phyloP scores from a whole-genome alignment of 768 basidiomycete species.

The Panellus pusillus region DNA sequence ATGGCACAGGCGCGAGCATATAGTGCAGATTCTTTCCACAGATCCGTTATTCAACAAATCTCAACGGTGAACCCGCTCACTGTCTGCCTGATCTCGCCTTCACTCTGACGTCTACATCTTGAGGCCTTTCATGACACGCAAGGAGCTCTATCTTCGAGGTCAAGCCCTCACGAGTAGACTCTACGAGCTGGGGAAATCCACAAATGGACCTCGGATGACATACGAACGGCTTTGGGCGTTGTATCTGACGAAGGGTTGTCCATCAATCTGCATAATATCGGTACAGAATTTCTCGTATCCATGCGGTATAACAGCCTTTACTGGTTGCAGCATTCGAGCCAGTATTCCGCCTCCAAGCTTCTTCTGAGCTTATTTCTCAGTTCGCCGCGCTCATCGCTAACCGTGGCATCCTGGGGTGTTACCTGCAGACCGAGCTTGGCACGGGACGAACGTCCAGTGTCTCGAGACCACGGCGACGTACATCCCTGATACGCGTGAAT shows the following conservation, averaged over 20 bases:
- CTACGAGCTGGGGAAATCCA: conserved; percentile 58
- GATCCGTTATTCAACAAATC: conserved; percentile 66
- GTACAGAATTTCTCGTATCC: background rate
- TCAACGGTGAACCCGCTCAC: conserved; percentile 38
- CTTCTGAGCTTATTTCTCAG: conserved; percentile 49
- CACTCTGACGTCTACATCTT: background rate
- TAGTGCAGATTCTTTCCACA: conserved; percentile 46
- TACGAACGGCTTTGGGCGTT: conserved; percentile 42
- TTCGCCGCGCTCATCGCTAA: conserved; percentile 50
- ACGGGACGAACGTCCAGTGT: conserved; percentile 67
- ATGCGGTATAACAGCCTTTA: conserved; percentile 17
- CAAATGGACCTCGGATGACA: conserved; percentile 53
- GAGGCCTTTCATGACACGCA: conserved; percentile 59
- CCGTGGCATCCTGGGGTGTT: conserved; percentile 68
- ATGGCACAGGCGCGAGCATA: conserved; percentile 49
- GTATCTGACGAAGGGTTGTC: conserved; percentile 53
- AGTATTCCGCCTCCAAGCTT: conserved; percentile 63
- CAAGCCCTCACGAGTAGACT: conserved; percentile 56
- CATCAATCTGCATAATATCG: conserved; percentile 36
- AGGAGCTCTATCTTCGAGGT: conserved; percentile 56
- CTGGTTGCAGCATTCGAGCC: conserved; percentile 58
- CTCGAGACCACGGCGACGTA: conserved; percentile 80
- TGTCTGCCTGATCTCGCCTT: background rate
- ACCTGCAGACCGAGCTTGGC: conserved; percentile 78
- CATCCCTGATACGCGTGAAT: conserved; percentile 62